These are phyloP conservation scores for Globisporangium paroecandrum DNA, from an alignment of 352 stramenopile genomes.

Conservation along the genomic window DNA sequence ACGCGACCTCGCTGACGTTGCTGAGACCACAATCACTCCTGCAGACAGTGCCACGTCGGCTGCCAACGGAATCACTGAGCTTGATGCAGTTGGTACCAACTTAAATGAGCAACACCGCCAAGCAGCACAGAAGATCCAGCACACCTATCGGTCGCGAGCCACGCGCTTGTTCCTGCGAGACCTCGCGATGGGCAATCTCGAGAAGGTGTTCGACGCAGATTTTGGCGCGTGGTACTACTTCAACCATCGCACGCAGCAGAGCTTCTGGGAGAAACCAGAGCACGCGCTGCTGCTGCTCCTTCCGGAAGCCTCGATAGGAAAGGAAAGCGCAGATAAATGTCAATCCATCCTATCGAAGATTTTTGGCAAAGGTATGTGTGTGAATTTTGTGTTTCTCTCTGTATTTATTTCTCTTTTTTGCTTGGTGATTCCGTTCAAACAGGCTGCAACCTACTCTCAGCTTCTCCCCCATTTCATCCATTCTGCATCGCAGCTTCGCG, in stretches of 20 bases:
- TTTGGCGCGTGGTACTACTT: slow-evolving; percentile 54
- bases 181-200: slow-evolving; percentile 31
- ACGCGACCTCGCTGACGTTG: neutral
- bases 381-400: slow-evolving; percentile 19
- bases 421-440: slow-evolving; percentile 13
- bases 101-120: neutral
- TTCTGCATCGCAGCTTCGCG: neutral
- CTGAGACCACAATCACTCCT: neutral
- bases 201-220: slow-evolving; percentile 39
- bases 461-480: neutral
- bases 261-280: slow-evolving; percentile 45
- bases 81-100: neutral
- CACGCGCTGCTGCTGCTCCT: slow-evolving; percentile 15
- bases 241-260: slow-evolving; percentile 47
- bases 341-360: neutral
- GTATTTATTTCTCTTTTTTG: slow-evolving; percentile 27
- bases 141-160: slow-evolving; percentile 31
- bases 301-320: neutral
- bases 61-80: neutral
- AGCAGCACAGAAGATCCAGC: slow-evolving; percentile 37
- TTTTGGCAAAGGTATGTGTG: slow-evolving; percentile 5
- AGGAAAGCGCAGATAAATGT: neutral
- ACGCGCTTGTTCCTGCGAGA: slow-evolving; percentile 35
- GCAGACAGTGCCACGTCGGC: no score
- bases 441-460: neutral